These are phyloP conservation scores for Aspergillus kassunensis DNA, from an alignment of 495 filamentous ascomycete species.

Conservation along the genomic window DNA sequence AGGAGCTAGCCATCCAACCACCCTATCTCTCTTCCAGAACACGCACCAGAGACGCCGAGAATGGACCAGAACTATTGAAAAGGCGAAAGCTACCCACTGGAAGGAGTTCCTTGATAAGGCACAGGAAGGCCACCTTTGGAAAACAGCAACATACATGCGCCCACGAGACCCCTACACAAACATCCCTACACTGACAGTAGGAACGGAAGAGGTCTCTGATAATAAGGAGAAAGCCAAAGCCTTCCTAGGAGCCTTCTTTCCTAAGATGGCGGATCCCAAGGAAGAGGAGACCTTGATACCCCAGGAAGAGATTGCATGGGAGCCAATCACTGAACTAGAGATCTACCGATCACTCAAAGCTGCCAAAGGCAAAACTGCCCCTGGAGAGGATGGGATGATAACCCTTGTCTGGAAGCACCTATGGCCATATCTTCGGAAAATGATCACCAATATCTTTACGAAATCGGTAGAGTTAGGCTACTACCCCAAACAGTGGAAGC, in stretches of 20 bases:
- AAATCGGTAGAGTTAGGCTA: no score
- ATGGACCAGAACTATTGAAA: constrained; percentile 19
- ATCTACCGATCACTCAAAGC: no score
- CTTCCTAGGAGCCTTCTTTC: constrained; percentile 28
- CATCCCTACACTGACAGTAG: constrained; percentile 14
- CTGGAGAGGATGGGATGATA: no score
- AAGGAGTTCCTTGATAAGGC: constrained; percentile 22
- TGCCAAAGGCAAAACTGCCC: no score
- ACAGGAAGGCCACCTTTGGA: constrained; percentile 20
- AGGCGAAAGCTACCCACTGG: constrained; percentile 16
- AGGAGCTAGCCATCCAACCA: constrained; percentile 8
- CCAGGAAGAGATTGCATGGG: no score
- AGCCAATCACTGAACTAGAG: no score
- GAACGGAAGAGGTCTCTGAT: constrained; percentile 6
- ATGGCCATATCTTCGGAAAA: no score
- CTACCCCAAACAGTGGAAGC: no score
- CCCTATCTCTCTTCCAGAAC: background rate
- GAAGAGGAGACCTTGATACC: background rate
- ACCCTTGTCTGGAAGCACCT: no score
- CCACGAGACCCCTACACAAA: constrained; percentile 19
- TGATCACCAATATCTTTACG: no score
- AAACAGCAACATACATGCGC: constrained; percentile 24
- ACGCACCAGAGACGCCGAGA: constrained; percentile 15
- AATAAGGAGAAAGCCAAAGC: constrained; percentile 23
- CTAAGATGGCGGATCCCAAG: constrained; percentile 9